Conservation (phyloP, 2,329 filamentous ascomycete genomes). For the Simplicillium sp. region DNA sequence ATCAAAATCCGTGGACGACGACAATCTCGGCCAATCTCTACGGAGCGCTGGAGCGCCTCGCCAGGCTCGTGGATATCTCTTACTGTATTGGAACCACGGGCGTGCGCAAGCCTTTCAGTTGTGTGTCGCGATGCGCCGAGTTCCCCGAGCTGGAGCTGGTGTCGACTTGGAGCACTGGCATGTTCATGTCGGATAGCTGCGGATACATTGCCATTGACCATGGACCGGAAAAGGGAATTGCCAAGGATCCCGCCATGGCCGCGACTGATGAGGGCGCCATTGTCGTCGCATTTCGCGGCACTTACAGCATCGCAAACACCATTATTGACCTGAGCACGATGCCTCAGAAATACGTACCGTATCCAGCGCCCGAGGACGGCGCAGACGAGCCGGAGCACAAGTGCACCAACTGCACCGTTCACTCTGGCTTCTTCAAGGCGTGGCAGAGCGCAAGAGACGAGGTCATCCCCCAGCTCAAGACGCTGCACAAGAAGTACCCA, state of each 20-base stretch:
- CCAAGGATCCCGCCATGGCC: constrained; percentile 7
- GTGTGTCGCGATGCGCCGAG: constrained; percentile 74
- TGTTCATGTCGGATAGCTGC: constrained; percentile 79
- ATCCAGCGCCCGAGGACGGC: constrained; percentile 49
- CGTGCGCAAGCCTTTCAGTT: constrained; percentile 73
- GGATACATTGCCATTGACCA: constrained; percentile 91
- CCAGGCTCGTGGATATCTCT: constrained; percentile 86
- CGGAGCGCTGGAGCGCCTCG: constrained; percentile 71
- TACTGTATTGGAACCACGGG: constrained; percentile 88
- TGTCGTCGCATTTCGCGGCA: constrained; percentile 84
- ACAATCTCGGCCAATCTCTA: constrained; percentile 57
- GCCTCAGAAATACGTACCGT: constrained; percentile 85
- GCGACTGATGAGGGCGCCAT: constrained; percentile 33
- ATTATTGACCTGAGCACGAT: constrained; percentile 83
- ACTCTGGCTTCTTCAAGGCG: constrained; percentile 78
- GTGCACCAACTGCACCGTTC: constrained; percentile 85
- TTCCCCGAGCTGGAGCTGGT: constrained; percentile 74
- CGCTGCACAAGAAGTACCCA: constrained; percentile 51
- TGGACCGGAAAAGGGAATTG: constrained; percentile 12
- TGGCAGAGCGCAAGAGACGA: constrained; percentile 67
- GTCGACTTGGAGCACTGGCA: constrained; percentile 83
- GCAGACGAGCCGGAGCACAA: constrained; percentile 30
- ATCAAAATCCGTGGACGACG: neutral
- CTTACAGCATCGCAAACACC: constrained; percentile 87
- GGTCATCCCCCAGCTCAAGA: constrained; percentile 58